These are phyloP conservation scores for Geotrichum restrictum DNA, from an alignment of 1,139 yeast species.

Conservation along the genomic window DNA sequence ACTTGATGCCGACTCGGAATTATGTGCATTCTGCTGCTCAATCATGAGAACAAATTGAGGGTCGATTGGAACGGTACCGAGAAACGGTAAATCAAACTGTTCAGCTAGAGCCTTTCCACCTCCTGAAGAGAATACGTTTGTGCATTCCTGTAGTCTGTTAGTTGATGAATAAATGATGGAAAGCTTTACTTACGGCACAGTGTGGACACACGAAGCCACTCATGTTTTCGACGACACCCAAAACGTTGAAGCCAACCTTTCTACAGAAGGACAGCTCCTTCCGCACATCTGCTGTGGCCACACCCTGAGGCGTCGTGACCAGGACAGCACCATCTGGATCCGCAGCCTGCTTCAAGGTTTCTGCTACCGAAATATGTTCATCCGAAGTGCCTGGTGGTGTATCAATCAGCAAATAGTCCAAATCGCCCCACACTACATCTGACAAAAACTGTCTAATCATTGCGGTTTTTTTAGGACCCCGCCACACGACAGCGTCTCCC, in stretches of 20 bases:
- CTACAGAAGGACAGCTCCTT: slow-evolving; percentile 90
- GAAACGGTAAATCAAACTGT: slow-evolving; percentile 56
- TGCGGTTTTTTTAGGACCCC: slow-evolving; percentile 97
- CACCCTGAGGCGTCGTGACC: slow-evolving; percentile 95
- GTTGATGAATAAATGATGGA: background rate
- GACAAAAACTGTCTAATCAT: slow-evolving; percentile 91
- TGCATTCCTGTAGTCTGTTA: slow-evolving; percentile 46
- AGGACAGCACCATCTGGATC: slow-evolving; percentile 88
- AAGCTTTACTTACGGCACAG: slow-evolving; percentile 47
- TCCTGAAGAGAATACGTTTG: slow-evolving; percentile 86
- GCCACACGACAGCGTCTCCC: slow-evolving; percentile 92
- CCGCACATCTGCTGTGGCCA: slow-evolving; percentile 87
- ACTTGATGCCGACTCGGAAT: slow-evolving; percentile 19
- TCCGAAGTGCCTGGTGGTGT: slow-evolving; percentile 99
- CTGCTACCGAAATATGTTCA: slow-evolving; percentile 96
- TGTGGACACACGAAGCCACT: slow-evolving; percentile 93
- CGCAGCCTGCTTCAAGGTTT: slow-evolving; percentile 68
- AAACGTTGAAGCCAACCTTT: slow-evolving; percentile 71
- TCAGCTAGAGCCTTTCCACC: slow-evolving; percentile 79
- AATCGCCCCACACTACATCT: slow-evolving; percentile 85
- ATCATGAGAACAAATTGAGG: slow-evolving; percentile 84
- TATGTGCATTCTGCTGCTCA: slow-evolving; percentile 45
- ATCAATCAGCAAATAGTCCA: slow-evolving; percentile 82
- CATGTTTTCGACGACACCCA: slow-evolving; percentile 95
- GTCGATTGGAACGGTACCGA: slow-evolving; percentile 90